Base-by-base conservation (phyloP, 192 early-diverging fungal genomes). In the Haplosporangium gracile region DNA sequence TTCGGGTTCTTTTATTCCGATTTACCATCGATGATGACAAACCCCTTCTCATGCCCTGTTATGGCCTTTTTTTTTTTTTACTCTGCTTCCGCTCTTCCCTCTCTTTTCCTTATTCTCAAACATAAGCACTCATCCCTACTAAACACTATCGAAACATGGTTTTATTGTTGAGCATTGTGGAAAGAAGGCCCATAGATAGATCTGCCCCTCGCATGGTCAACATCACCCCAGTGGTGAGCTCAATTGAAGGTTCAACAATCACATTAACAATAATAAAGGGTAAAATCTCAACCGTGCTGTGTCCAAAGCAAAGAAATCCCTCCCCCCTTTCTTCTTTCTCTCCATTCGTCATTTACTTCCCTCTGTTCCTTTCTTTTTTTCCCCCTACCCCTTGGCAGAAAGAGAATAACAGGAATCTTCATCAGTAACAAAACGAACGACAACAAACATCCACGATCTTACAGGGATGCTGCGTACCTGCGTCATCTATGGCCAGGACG, bases 1-100 rank as follows among this genome's bases (percentile, higher is more conserved):
- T 45, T 65, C 60, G 60, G 60, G 60, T 65, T 32, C 26, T 29
- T 65, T 34, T 65, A 65, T 65, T 65, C 60, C 60, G 60, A 60
- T 65, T 65, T 2, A 6, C n/a, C 9, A 65, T 29, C 9, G 60
- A 32, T 9, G 60, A 65, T 65, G 60, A 65, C 60, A 65, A 65
- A 65, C 60, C 55, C 55, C 32, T 9, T 29, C 60, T 4, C 0
- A 15, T n/a, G 29, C n/a, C 7, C 57, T 26, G 4, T 65, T 57
- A 22, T 57, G 55, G 0, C 60, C 60, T n/a, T 0, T n/a, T 29
- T 10, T 60, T n/a, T 60, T 57, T n/a, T 60, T 60, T 51, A 16
- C 13, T 16, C 13, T 49, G 10, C 53, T 29, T 26, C 10, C 57
- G 13, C 60, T 65, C 4, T 24, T 29, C 29, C 32, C 43, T 57